Evolutionary conservation across 768 basidiomycete genomes (phyloP), one percentile per base, ranked within the genome.

Genomic region (Leccinum obscurum): DNA sequence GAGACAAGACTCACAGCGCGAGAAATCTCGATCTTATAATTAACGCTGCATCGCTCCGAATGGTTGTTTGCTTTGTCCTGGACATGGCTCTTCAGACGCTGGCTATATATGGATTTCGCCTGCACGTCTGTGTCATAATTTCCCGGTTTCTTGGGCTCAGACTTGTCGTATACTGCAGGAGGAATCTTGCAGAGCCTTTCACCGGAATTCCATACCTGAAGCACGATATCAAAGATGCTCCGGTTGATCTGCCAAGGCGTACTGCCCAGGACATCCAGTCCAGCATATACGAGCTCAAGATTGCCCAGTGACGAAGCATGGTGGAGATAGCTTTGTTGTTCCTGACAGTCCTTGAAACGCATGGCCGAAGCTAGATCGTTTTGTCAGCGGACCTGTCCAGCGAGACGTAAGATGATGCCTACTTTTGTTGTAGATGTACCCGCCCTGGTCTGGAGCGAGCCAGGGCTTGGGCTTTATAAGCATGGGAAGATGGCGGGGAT

Each of bases 21-120:
- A 9, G 94, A 95, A 67, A 98, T 96, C 76, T 98, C 96, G 59
- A 99, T 87, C 73, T 95, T 96, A 75, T 98, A 98, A 72, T 98
- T 98, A 52, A 95, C 87, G 69, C 81, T 91, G 72, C 96, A 98
- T 48, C 96, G 81, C 49, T 95, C 92, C 3, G 92, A 92, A 72
- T 97, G 95, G 65, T 92, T 93, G 68, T 85, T 89, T 20, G 88
- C 87, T 74, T 87, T 91, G 22, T 68, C 72, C 60, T 88, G 81
- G 9, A 77, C 70, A 69, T 83, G 84, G 30, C 70, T 64, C 70
- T 83, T 87, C 64, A 88, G 77, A 24, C 85, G 78, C 58, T 78
- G 76, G 15, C 86, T 67, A 68, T 86, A 88, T 15, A 84, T 65
- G 65, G 82, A 72, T 77, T 84, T 74, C 57, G 81, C 78, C 71